Base-by-base conservation (phyloP, 352 stramenopile species). In the Globisporangium echinulatum region DNA sequence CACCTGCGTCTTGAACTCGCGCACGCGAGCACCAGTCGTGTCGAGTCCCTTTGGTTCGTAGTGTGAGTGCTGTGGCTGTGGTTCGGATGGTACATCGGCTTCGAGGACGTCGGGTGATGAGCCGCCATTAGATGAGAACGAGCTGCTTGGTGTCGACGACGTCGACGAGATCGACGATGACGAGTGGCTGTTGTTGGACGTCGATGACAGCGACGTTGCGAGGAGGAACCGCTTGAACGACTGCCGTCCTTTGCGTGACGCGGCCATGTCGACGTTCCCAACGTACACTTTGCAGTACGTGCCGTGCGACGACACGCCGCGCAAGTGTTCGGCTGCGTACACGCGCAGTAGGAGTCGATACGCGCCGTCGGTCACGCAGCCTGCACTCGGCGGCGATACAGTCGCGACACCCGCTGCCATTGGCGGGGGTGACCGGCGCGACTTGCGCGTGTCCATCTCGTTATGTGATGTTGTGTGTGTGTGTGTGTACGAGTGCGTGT, bases 281-380 rank as follows among this genome's bases (percentile, higher is more conserved):
- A 92, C 68, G 58, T 85, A 87, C 48, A 89, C 40, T 47, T 88
- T 88, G 63, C 80, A 90, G 71, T 88, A 90, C 5, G 72, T 82
- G 36, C 82, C 82, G 9, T 88, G 71, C n/a, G 69, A 85, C 44
- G 79, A 85, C 54, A 88, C 78, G 52, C 82, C 71, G 37, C 70
- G 76, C 40, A 92, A 66, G 11, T 69, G 68, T 56, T 90, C 78
- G 49, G 78, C 82, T 46, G 74, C 67, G 44, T 88, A 76, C 38
- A 92, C 74, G 49, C 82, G 79, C 53, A 92, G 68, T 37, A 92
- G 67, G 52, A 92, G 67, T 11, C 82, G 78, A 54, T 59, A 63
- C 4, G 46, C 17, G 15, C 53, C 44, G n/a, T 50, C 14, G 14
- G 46, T 17, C 5, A n/a, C 25, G 46, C 7, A 44, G 11, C 7